Base-by-base conservation (phyloP, 768 basidiomycete species). In the Boletus pseudo-olivaceus region DNA sequence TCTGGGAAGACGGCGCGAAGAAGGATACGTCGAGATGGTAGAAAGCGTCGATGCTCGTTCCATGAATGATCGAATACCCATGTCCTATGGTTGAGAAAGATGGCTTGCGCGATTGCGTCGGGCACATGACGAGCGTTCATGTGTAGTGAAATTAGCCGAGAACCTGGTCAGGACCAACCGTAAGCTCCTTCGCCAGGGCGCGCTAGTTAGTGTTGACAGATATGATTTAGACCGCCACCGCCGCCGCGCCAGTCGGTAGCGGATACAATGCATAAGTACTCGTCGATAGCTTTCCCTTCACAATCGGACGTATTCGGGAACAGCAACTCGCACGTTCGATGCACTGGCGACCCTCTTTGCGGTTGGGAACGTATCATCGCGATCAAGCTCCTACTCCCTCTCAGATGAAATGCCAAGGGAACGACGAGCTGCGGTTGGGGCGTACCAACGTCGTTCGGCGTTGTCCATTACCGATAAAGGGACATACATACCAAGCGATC, bases 151-250 rank as follows among this genome's bases (percentile, higher is more conserved):
- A 23, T 23, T 23, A 23, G 23, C 23, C 23, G 23, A 23, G 23
- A 23, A 23, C 23, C 23, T 23, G 23, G 23, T 23, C 23, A 4
- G 23, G 23, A 23, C 23, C 4, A 23, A 23, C 23, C 4, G 23
- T 23, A 23, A 23, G 23, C 23, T 23, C 23, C 23, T 23, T 62
- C 32, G 38, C 55, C 57, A 59, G 30, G 43, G 26, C 30, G 29
- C 17, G 15, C 32, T 29, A 45, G 42, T 35, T 39, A 1, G 41
- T 27, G 49, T 34, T 54, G 54, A 55, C 57, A 55, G 44, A 39
- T 55, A 32, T 32, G 40, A 54, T 41, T 38, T 37, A 53, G 35
- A 47, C 40, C 43, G 47, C 56, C 61, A 46, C 57, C 4, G 14
- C 6, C 35, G n/a, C 37, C 32, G 29, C 12, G 33, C 27, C 15